These are phyloP conservation scores for Penicillium cataractarum DNA, from an alignment of 495 filamentous ascomycete species.

Conservation along the genomic window DNA sequence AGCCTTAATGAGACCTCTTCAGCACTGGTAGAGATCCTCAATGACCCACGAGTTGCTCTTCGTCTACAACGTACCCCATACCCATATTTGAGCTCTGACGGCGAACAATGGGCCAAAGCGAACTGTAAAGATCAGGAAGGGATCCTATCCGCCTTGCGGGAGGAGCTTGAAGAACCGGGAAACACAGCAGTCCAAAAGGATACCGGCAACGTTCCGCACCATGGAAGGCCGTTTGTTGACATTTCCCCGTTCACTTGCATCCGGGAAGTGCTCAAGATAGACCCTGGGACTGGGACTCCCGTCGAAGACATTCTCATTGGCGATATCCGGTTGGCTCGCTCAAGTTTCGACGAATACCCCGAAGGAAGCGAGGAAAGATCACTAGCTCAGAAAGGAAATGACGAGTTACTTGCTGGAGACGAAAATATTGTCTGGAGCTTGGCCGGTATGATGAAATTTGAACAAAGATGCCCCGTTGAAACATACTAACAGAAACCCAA, in stretches of 20 bases:
- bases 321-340: slow-evolving; percentile 24
- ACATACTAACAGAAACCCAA: neutral
- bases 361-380: slow-evolving; percentile 18
- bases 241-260: slow-evolving; percentile 33
- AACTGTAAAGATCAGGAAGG: slow-evolving; percentile 1
- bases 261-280: slow-evolving; percentile 20
- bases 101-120: slow-evolving; percentile 12
- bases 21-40: slow-evolving; percentile 17
- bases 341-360: slow-evolving; percentile 30
- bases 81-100: slow-evolving; percentile 28
- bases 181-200: neutral
- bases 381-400: slow-evolving; percentile 23
- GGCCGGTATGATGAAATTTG: slow-evolving; percentile 20
- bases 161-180: neutral
- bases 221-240: slow-evolving; percentile 13
- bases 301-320: slow-evolving; percentile 27
- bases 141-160: slow-evolving; percentile 5
- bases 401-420: slow-evolving; percentile 23
- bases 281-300: slow-evolving; percentile 10
- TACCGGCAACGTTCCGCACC: neutral
- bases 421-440: slow-evolving; percentile 28
- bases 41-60: slow-evolving; percentile 24
- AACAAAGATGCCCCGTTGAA: too few relatives aligned
- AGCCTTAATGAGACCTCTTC: slow-evolving; percentile 12
- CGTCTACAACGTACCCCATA: slow-evolving; percentile 27